A percentile compares a stretch with the other conserved stretches of the same genome.
Conservation (phyloP, 768 basidiomycete genomes). For the Suillus variegatus region DNA sequence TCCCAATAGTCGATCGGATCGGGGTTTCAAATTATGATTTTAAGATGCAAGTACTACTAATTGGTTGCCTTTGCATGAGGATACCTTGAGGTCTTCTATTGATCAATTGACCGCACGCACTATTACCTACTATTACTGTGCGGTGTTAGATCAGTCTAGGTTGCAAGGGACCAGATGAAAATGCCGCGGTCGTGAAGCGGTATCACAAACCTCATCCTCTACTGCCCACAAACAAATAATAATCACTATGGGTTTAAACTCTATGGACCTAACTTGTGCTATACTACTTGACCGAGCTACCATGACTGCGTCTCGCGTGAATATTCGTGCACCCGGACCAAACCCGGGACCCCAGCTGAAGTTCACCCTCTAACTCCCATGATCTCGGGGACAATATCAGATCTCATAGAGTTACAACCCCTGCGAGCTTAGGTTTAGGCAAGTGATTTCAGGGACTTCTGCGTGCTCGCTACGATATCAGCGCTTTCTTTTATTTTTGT, state of each 20-base stretch:
- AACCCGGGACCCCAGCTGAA: slow-evolving; percentile 19
- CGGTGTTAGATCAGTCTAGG: neutral
- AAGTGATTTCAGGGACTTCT: slow-evolving; percentile 63
- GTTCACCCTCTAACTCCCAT: slow-evolving; percentile 35
- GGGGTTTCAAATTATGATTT: no score
- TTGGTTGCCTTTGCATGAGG: neutral
- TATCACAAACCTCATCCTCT: neutral
- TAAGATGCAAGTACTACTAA: neutral
- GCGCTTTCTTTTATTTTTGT: neutral
- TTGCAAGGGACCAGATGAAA: neutral
- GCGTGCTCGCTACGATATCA: neutral
- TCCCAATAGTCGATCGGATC: no score
- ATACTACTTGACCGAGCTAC: neutral
- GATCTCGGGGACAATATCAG: slow-evolving; percentile 33
- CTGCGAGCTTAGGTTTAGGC: slow-evolving; percentile 68
- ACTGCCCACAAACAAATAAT: neutral
- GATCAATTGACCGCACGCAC: neutral
- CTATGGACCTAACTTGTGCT: neutral
- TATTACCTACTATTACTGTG: neutral
- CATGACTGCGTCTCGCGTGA: neutral
- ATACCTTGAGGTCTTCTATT: neutral
- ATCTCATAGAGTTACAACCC: slow-evolving; percentile 15
- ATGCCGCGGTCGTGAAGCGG: neutral
- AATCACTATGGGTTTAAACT: neutral
- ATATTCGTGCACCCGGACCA: neutral